These are phyloP conservation scores for Tricholoma sp. DNA, from an alignment of 768 basidiomycete species.

Conservation along the genomic window DNA sequence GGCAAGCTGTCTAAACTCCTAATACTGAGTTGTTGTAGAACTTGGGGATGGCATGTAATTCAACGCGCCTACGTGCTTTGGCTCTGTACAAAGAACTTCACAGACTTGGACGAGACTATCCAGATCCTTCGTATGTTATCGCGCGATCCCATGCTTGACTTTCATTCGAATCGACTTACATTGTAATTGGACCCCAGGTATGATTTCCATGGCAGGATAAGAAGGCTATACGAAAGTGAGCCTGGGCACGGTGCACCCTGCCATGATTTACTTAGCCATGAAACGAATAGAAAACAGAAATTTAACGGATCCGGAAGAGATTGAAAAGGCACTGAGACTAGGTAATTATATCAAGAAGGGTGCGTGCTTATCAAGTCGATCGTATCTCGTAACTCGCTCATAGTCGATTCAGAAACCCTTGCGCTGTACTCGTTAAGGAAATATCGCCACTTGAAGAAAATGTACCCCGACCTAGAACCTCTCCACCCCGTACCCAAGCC, in stretches of 20 bases:
- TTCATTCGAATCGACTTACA: slow-evolving; percentile 3
- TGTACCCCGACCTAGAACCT: slow-evolving; percentile 45
- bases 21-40: slow-evolving; percentile 2
- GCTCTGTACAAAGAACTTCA: slow-evolving; percentile 80
- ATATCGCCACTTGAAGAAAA: slow-evolving; percentile 73
- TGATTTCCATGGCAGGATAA: slow-evolving; percentile 68
- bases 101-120: slow-evolving; percentile 75
- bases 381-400: too few relatives aligned
- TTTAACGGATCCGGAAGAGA: slow-evolving; percentile 62
- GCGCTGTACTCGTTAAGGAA: slow-evolving; percentile 80
- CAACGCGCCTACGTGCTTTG: slow-evolving; percentile 58
- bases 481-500: background rate
- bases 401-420: slow-evolving; percentile 57
- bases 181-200: slow-evolving; percentile 37
- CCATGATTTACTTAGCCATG: background rate
- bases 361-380: slow-evolving; percentile 24
- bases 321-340: slow-evolving; percentile 68
- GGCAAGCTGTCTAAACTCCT: background rate
- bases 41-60: slow-evolving; percentile 40
- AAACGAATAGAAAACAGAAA: slow-evolving; percentile 53
- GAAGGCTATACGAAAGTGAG: slow-evolving; percentile 71
- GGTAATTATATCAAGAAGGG: slow-evolving; percentile 87
- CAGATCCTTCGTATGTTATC: slow-evolving; percentile 66
- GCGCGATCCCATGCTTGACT: slow-evolving; percentile 6
- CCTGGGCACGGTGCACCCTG: slow-evolving; percentile 1